Conservation (phyloP, 2,329 filamentous ascomycete species). For the Pseudogymnoascus pannorum region DNA sequence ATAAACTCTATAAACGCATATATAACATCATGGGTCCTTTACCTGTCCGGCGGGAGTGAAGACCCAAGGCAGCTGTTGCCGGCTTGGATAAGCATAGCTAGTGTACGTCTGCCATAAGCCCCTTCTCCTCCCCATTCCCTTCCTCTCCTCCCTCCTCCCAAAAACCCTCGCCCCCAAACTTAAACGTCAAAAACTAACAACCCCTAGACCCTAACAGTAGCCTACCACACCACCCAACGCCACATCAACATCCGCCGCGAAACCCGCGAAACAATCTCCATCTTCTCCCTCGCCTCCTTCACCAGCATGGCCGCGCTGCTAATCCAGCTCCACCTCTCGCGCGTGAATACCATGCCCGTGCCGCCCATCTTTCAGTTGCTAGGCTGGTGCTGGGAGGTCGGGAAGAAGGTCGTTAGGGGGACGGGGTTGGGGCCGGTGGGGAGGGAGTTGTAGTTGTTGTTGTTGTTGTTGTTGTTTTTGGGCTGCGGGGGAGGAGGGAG, state of each 20-base stretch:
- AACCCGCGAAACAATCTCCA: conserved; percentile 67
- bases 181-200: too few relatives aligned
- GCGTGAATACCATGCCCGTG: conserved; percentile 26
- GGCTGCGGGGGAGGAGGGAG: too few relatives aligned
- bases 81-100: conserved; percentile 72
- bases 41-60: conserved; percentile 60
- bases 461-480: too few relatives aligned
- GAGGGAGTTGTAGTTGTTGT: conserved; percentile 2
- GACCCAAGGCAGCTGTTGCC: conserved; percentile 66
- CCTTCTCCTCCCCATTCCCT: background rate
- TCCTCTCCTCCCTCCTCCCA: background rate
- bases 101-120: conserved; percentile 40
- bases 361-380: conserved; percentile 11
- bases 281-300: conserved; percentile 70
- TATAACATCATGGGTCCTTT: conserved; percentile 64
- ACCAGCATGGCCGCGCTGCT: conserved; percentile 66
- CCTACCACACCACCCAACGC: conserved; percentile 71
- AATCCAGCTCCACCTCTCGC: conserved; percentile 50
- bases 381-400: background rate
- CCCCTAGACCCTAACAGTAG: conserved; percentile 59
- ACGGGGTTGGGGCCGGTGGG: background rate
- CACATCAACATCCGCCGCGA: conserved; percentile 75
- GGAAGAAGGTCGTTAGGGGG: background rate
- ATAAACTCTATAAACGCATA: conserved; percentile 70
- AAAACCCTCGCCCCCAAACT: too few relatives aligned